Percentiles rank a stretch among this genome's conserved stretches.
phyloP scores from a whole-genome alignment of 139 green algal species.

The Chlorella sp. region DNA sequence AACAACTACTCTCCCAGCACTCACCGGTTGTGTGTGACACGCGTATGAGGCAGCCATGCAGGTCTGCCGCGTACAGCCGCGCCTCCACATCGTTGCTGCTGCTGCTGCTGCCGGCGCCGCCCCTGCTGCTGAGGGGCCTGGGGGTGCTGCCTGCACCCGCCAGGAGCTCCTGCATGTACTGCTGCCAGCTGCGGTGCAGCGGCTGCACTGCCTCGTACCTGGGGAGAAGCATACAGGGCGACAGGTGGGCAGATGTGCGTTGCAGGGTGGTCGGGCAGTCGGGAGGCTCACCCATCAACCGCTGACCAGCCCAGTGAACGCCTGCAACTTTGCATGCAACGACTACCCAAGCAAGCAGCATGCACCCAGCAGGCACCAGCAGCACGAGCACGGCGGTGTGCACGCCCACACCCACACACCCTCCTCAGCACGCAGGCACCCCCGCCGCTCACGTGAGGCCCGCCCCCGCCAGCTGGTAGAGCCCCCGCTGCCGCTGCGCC shows the following conservation, averaged over 20 bases:
- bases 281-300: too few species aligned
- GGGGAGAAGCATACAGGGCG: background rate
- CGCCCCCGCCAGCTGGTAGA: conserved; percentile 18
- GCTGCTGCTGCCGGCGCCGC: background rate
- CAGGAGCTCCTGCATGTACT: conserved; percentile 34
- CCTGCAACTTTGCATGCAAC: too few species aligned
- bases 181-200: conserved; percentile 36
- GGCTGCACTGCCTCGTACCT: conserved; percentile 31
- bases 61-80: conserved; percentile 22
- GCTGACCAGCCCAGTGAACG: too few species aligned
- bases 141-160: background rate
- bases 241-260: background rate
- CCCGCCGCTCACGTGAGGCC: conserved; percentile 21
- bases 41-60: conserved; percentile 33
- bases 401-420: too few species aligned
- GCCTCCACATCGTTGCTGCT: conserved; percentile 5
- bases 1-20: too few species aligned
- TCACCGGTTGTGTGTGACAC: conserved; percentile 4
- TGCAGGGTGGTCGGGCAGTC: background rate
- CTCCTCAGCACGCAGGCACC: too few species aligned
- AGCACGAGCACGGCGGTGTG: too few species aligned
- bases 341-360: background rate
- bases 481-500: conserved; percentile 28
- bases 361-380: background rate
- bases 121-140: background rate